Base-by-base conservation (phyloP, 805 yeast genomes). In the Yamadazyma laniorum region DNA sequence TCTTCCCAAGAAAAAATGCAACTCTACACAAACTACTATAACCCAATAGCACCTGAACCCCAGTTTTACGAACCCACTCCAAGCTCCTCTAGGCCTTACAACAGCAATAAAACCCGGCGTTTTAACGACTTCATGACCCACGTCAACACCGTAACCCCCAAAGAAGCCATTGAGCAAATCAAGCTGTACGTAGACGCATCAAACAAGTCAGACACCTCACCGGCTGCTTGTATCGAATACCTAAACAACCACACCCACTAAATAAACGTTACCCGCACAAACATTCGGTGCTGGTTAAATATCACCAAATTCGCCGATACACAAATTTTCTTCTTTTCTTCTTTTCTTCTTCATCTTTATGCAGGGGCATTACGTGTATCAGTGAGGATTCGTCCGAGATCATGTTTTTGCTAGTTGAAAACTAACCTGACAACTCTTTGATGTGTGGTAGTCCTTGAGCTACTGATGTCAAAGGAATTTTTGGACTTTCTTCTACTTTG, bases 311-410 rank as follows among this genome's bases (percentile, higher is more conserved):
- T 5, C 29, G 25, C 7, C 26, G 15, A 13, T 32, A 14, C 18
- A 17, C 16, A 22, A 32, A 14, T 15, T 29, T 9, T 21, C 23
- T 21, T 21, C 26, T 19, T 25, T 32, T 32, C 35, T 32, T 25
- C 33, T 35, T 36, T 30, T 43, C 25, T 37, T 53, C 63, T 63
- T 65, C 73, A 86, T 90, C 97, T 83, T 91, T 91, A 88, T 91
- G 98, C 99, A 85, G 84, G 99, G 98, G 98, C 96, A 91, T 89
- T 91, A 93, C 98, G 96, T 95, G 95, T 88, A 89, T 91, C 98
- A 90, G 96, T 91, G 99, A 91, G 98, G 99, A 93, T 89, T 90
- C 96, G 96, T 93, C 99, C 98, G 99, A 91, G 99, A 89, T 90
- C 95, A 95, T 91, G 98, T 93, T 87, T 91, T 91, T 91, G 99